Conservation (phyloP, 768 basidiomycete species). For the Naganishia vaughanmartiniae region DNA sequence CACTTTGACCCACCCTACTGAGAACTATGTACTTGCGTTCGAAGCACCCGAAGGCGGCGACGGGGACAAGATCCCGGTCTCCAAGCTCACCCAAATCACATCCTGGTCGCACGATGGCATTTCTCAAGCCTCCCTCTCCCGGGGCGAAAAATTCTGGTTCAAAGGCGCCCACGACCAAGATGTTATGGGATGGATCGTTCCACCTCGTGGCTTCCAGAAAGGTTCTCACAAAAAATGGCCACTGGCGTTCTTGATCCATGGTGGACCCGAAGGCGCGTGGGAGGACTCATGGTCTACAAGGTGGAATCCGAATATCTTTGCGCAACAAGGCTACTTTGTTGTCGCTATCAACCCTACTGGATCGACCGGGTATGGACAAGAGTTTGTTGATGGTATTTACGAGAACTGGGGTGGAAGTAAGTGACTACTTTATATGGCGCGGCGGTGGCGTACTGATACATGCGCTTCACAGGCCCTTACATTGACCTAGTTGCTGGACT, state of each 20-base stretch:
- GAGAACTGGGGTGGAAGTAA: constrained; percentile 51
- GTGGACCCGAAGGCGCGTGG: constrained; percentile 76
- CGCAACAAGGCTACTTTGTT: constrained; percentile 67
- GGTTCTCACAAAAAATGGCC: constrained; percentile 66
- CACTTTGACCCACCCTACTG: constrained; percentile 74
- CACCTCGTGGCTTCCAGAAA: constrained; percentile 71
- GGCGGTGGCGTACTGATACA: background rate
- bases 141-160: constrained; percentile 84
- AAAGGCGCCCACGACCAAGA: constrained; percentile 70
- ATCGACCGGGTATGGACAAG: constrained; percentile 86
- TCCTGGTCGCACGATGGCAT: constrained; percentile 58
- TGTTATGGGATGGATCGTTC: constrained; percentile 81
- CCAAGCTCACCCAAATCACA: constrained; percentile 61
- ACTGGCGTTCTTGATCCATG: constrained; percentile 69
- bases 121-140: constrained; percentile 60
- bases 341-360: constrained; percentile 91
- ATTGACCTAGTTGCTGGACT: constrained; percentile 53
- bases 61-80: constrained; percentile 36
- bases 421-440: constrained; percentile 15
- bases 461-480: constrained; percentile 32
- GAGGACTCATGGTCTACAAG: constrained; percentile 81
- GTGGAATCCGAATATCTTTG: constrained; percentile 75
- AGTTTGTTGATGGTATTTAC: constrained; percentile 49
- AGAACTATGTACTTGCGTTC: constrained; percentile 65
- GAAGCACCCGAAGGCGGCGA: constrained; percentile 51